These are phyloP conservation scores for Cucurbitaria berberidis DNA, from an alignment of 2,329 filamentous ascomycete species.

Conservation along the genomic window DNA sequence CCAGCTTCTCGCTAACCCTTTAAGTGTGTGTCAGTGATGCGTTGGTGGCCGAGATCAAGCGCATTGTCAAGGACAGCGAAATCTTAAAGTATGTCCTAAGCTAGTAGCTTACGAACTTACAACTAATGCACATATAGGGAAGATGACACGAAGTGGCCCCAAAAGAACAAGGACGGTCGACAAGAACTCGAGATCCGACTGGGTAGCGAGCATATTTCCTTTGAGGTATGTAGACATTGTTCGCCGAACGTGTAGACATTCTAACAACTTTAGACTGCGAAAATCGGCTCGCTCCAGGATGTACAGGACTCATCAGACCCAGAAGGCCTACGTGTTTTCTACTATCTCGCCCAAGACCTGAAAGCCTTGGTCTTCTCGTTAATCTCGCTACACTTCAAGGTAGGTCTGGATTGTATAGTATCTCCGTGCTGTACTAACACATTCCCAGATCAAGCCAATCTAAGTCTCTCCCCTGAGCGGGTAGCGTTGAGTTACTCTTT, in stretches of 20 bases:
- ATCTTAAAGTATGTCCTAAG: constrained; percentile 79
- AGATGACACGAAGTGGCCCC: constrained; percentile 97
- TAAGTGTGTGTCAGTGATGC: constrained; percentile 94
- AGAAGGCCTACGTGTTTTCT: constrained; percentile 95
- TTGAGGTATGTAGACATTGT: constrained; percentile 70
- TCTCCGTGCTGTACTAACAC: constrained; percentile 7
- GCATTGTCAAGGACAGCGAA: constrained; percentile 95
- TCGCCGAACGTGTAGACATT: neutral
- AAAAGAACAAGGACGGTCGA: constrained; percentile 98
- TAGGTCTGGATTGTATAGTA: constrained; percentile 33
- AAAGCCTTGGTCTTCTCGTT: constrained; percentile 97
- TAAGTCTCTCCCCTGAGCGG: constrained; percentile 43
- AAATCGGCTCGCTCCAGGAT: constrained; percentile 95
- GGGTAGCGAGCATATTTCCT: constrained; percentile 95
- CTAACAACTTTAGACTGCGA: constrained; percentile 75
- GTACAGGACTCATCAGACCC: constrained; percentile 96
- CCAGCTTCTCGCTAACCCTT: constrained; percentile 6
- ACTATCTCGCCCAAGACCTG: constrained; percentile 96
- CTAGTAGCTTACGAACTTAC: neutral
- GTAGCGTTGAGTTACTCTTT: constrained; percentile 8
- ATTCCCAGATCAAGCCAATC: constrained; percentile 71
- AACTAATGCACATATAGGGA: constrained; percentile 66
- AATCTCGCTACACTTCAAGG: constrained; percentile 97
- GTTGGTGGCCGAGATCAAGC: constrained; percentile 92
- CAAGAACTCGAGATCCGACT: constrained; percentile 95